A percentile compares a stretch with the other conserved stretches of the same genome.
Conservation (phyloP, 441 rosid species). For the Jatropha podagrica region DNA sequence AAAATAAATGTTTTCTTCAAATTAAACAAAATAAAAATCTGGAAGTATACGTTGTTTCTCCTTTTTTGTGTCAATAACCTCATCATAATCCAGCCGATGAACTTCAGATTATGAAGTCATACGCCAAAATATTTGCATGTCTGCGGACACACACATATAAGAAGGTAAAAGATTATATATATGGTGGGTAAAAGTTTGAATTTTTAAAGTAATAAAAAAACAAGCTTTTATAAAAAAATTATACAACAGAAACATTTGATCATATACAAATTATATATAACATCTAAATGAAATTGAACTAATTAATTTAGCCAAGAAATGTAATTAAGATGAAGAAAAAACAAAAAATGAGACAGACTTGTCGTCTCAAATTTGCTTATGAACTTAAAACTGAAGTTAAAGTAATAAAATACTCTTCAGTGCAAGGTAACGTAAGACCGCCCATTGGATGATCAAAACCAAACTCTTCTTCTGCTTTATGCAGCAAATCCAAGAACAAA, state of each 20-base stretch:
- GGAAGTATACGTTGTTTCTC: too few species aligned
- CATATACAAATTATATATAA: background rate
- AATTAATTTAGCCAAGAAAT: too few species aligned
- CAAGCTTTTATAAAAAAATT: background rate
- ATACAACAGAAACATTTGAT: background rate
- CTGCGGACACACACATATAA: too few species aligned
- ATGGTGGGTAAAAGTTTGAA: background rate
- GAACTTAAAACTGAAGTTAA: conserved; percentile 43
- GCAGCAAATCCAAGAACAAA: conserved; percentile 4
- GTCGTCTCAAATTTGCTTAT: conserved; percentile 20
- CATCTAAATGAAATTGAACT: background rate
- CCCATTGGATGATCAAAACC: conserved; percentile 36
- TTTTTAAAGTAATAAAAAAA: background rate
- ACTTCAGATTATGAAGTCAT: too few species aligned
- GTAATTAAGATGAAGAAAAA: background rate
- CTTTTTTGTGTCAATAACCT: too few species aligned
- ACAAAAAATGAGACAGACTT: conserved; percentile 11
- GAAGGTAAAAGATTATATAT: background rate
- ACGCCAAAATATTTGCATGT: too few species aligned
- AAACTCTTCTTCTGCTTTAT: conserved; percentile 45
- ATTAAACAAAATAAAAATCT: too few species aligned
- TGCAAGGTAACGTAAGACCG: conserved; percentile 56
- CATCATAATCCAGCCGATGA: too few species aligned
- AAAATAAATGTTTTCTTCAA: too few species aligned
- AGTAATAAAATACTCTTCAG: conserved; percentile 50